Conservation (phyloP, 225 moss, liverwort and hornwort genomes). For the Pleurozium schreberi region DNA sequence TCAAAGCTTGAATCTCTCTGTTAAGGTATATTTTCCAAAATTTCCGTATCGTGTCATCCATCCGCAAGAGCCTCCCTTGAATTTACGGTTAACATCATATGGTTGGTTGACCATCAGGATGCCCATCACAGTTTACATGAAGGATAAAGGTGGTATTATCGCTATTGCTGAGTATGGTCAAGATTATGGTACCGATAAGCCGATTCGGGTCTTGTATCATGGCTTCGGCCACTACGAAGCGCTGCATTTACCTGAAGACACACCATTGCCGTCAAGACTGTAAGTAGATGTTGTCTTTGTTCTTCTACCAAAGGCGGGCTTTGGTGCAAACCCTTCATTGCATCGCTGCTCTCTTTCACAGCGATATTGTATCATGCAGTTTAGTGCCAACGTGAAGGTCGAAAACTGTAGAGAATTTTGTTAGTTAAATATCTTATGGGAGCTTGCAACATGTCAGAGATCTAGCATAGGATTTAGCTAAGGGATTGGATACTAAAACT, state of each 20-base stretch:
- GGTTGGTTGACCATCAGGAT: constrained; percentile 26
- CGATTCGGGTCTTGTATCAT: constrained; percentile 85
- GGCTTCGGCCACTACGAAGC: constrained; percentile 96
- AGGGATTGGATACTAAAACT: background rate
- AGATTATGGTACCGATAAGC: constrained; percentile 56
- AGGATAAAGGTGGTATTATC: constrained; percentile 72
- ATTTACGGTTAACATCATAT: background rate
- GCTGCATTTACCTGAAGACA: constrained; percentile 53
- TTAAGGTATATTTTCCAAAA: background rate
- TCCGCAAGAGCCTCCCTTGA: background rate
- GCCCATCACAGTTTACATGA: constrained; percentile 95
- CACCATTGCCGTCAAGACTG: constrained; percentile 21
- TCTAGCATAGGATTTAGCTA: background rate
- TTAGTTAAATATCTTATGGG: background rate
- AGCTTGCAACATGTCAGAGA: background rate
- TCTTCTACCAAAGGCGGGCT: background rate
- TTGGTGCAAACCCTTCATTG: background rate
- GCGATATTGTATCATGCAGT: background rate
- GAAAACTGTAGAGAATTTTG: background rate
- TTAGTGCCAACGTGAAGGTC: background rate
- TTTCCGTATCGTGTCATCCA: background rate
- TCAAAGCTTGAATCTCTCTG: background rate
- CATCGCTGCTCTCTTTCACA: background rate
- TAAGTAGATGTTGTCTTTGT: background rate
- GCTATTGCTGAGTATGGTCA: constrained; percentile 94